Conservation (phyloP, 148 eudicot species). For the Hydrangea macrophylla region DNA sequence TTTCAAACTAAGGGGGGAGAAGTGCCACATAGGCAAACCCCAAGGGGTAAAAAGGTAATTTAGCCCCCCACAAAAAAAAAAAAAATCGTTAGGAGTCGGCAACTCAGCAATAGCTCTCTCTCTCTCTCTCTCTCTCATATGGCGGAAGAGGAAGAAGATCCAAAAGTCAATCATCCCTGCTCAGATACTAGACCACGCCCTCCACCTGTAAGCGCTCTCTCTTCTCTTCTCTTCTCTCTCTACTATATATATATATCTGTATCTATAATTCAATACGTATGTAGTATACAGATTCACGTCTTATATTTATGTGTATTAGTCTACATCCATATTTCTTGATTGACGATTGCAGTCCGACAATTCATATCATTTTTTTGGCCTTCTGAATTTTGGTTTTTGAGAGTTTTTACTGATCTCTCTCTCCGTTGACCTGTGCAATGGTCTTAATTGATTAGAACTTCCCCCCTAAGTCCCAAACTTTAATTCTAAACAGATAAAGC, state of each 20-base stretch:
- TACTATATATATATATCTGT: neutral
- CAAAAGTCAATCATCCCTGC: slow-evolving; percentile 12
- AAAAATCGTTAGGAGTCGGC: too few species aligned
- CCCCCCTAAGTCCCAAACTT: too few species aligned
- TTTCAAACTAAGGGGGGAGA: too few species aligned
- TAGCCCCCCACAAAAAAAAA: too few species aligned
- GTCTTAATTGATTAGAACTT: too few species aligned
- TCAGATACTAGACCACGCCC: slow-evolving; percentile 11
- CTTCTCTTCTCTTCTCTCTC: neutral
- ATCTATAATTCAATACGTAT: neutral
- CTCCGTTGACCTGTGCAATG: neutral
- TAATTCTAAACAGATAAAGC: too few species aligned
- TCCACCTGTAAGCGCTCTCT: slow-evolving; percentile 23
- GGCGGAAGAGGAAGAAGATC: slow-evolving; percentile 27
- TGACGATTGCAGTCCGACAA: neutral
- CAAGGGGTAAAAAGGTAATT: too few species aligned
- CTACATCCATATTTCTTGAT: neutral
- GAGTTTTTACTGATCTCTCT: too few species aligned
- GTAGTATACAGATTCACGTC: too few species aligned
- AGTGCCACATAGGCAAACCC: too few species aligned
- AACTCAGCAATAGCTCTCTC: neutral
- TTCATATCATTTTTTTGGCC: too few species aligned
- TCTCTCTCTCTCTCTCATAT: slow-evolving; percentile 16
- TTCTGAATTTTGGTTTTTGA: neutral
- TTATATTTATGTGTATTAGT: neutral